Base-by-base conservation (phyloP, 495 filamentous ascomycete genomes). In the Talaromyces liani region DNA sequence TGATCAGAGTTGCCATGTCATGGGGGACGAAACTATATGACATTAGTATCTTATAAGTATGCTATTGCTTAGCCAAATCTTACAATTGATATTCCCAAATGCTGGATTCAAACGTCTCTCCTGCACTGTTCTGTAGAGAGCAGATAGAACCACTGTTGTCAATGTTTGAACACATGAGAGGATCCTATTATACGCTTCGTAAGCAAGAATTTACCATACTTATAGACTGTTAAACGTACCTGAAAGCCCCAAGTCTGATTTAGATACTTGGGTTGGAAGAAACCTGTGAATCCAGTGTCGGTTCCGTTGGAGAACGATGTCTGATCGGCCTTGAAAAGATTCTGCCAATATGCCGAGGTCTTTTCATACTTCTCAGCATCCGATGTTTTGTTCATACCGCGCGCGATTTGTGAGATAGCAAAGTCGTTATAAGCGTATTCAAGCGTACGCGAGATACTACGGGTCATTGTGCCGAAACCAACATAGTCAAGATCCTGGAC, bases 381-480 rank as follows among this genome's bases (percentile, higher is more conserved):
- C 0, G 65, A 75, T 0, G 65, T 70, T 60, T 84, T 84, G 24
- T 82, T 82, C 6, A 91, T 70, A 2, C 87, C 84, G 18, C 74
- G 78, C 1, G 78, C 79, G 67, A 82, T 77, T 24, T 80, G 75
- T 1, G 77, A 67, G 27, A 92, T 79, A 5, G 77, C 79, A 69
- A 89, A 91, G 69, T 92, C 89, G 65, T 92, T 91, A 60, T 81
- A 79, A 0, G 85, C 74, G 63, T 91, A 93, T 68, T 92, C 90
- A 24, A 91, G 76, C 0, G 89, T 87, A 3, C 89, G 78, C 8
- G 85, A 88, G 22, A 91, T 86, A 12, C 87, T 86, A 14, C 89
- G 81, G 1, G 81, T 81, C 80, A 91, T 85, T 2, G 88, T 88
- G 3, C 89, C 89, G 63, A 90, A 88, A 1, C 89, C 89, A 45